These are phyloP conservation scores for Lactarius trivialis DNA, from an alignment of 768 basidiomycete species.

Conservation along the genomic window DNA sequence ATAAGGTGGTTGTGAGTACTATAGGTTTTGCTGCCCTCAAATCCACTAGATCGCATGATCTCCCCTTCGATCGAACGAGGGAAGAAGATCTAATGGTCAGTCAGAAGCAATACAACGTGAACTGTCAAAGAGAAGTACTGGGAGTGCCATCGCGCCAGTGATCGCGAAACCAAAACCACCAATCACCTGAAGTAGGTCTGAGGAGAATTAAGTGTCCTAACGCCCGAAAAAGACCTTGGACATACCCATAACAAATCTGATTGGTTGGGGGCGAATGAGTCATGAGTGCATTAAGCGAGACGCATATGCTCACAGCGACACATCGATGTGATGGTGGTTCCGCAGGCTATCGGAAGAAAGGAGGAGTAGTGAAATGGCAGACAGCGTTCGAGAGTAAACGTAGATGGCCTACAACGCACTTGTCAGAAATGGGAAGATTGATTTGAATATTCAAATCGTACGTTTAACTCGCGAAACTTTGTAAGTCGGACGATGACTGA, in stretches of 20 bases:
- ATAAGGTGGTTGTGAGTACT: neutral
- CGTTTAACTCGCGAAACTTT: slow-evolving; percentile 77
- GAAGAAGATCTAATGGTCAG: slow-evolving; percentile 64
- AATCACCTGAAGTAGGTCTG: neutral
- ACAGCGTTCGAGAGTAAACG: slow-evolving; percentile 63
- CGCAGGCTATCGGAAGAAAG: slow-evolving; percentile 63
- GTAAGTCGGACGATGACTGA: slow-evolving; percentile 60
- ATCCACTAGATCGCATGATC: slow-evolving; percentile 33
- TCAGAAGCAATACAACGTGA: slow-evolving; percentile 12
- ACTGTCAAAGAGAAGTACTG: neutral
- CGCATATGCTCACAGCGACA: slow-evolving; percentile 39
- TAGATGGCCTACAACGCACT: slow-evolving; percentile 49
- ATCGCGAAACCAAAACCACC: slow-evolving; percentile 1
- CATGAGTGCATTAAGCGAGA: neutral
- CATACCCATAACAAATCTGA: neutral
- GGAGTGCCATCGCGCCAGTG: neutral
- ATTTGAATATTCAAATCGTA: slow-evolving; percentile 32
- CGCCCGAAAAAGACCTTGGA: neutral
- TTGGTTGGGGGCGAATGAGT: neutral
- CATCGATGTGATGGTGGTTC: slow-evolving; percentile 55
- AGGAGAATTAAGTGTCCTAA: neutral
- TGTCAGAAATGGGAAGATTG: neutral
- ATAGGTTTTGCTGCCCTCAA: slow-evolving; percentile 29
- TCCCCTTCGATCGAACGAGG: slow-evolving; percentile 69
- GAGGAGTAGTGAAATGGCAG: slow-evolving; percentile 57